Base-by-base conservation (phyloP, 75 land plant genomes). In the Gnetum montanum region DNA sequence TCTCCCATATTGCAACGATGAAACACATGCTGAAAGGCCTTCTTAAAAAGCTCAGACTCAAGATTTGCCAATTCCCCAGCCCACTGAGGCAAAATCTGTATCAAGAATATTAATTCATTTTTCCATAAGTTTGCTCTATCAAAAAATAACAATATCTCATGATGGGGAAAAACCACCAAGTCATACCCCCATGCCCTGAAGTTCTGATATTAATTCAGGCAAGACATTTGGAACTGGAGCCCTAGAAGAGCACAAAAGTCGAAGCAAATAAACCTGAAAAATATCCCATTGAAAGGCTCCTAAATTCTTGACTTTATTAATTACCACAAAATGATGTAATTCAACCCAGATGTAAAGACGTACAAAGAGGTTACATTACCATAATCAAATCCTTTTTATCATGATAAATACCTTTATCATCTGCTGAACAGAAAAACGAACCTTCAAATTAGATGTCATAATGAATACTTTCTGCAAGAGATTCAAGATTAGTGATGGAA, bases 211-310 rank as follows among this genome's bases (percentile, higher is more conserved):
- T 50, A 94, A 61, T 52, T 63, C 73, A 31, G 78, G 82, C 62
- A 90, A 68, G 34, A 71, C 72, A 68, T 73, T 59, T 52, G 84
- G 62, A 8, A 88, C 56, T 24, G 80, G 70, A 28, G 85, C 87
- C 60, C 71, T 80, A 35, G 80, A 63, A 63, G 79, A 71, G 68
- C 95, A 88, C 52, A 82, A 90, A 59, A 88, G 74, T 43, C 85
- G 86, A 59, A 94, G 96, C 65, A 94, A 60, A 69, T 94, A 82
- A 53, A 67, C 82, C 98, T 94, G 68, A 50, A 33, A 46, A 7
- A 19, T n/a, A 51, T 51, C 34, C 31, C 29, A 31, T 18, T 51
- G 18, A 31, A n/a, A n/a, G n/a, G n/a, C n/a, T n/a, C n/a, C n/a
- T n/a, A n/a, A n/a, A n/a, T n/a, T n/a, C n/a, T n/a, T n/a, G n/a